Base-by-base conservation (phyloP, 768 basidiomycete species). In the Krasilnikovozyma curviuscula region DNA sequence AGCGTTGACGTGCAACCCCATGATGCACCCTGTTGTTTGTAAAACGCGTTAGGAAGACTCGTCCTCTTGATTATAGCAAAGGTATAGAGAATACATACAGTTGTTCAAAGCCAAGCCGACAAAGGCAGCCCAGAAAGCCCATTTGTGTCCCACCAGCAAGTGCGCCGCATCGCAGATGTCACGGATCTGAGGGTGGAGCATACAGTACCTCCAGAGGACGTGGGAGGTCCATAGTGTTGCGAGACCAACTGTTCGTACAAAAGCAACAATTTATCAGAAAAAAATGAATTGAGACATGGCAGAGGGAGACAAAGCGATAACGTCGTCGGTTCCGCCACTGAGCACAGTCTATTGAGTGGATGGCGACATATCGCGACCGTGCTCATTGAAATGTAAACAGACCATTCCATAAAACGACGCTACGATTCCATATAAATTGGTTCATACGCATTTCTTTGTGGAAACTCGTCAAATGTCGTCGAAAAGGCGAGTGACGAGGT, bases 101-200 rank as follows among this genome's bases (percentile, higher is more conserved):
- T 57, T 57, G 45, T 57, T 57, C 18, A 52, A 16, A 7, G 54
- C 55, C 7, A 57, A 46, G 24, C 54, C 56, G 38, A 50, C 42
- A 35, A 56, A 56, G 2, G 48, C 48, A 27, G 23, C 18, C 5
- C 10, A 24, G 34, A 33, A 46, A 37, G 32, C 32, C 6, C 5
- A 7, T 13, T 27, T n/a, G 32, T 12, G 29, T 24, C 33, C 38
- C 23, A 6, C 34, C 34, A 56, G 32, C 6, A 23, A 48, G 34
- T 55, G 56, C 18, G 55, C 54, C 8, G 44, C 55, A 40, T 58
- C 57, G 35, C 48, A 48, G 30, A 58, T 56, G 30, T 57, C 56
- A 25, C 54, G 37, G 39, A 34, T 32, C 9, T 46, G 46, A 6
- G 50, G 50, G 31, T 52, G 30, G 13, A 14, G 23, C 24, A 52